Percentiles rank a stretch among this genome's conserved stretches.
These are phyloP conservation scores for Amorphotheca resinae DNA, from an alignment of 495 filamentous ascomycete genomes.

Conservation along the genomic window DNA sequence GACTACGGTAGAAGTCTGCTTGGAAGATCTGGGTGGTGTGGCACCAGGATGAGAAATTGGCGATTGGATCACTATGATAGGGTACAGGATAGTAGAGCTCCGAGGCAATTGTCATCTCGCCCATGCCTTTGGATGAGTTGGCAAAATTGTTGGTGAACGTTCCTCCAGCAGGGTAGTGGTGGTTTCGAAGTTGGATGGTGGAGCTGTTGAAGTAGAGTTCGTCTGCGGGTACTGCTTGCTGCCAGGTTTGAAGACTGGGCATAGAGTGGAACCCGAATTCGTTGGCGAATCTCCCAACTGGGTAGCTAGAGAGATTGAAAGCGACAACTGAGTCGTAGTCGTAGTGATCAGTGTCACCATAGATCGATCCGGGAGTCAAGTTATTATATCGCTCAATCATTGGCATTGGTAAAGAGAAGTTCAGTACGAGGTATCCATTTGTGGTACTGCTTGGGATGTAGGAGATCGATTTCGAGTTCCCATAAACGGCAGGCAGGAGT, in stretches of 20 bases:
- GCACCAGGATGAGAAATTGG: conserved; percentile 60
- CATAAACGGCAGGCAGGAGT: conserved; percentile 48
- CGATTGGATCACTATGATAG: conserved; percentile 38
- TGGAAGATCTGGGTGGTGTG: conserved; percentile 69
- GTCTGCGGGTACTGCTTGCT: conserved; percentile 10
- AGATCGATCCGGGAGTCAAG: conserved; percentile 39
- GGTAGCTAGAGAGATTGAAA: conserved; percentile 23
- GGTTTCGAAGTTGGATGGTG: conserved; percentile 52
- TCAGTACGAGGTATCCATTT: conserved; percentile 48
- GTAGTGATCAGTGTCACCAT: conserved; percentile 61
- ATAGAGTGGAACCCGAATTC: conserved; percentile 75
- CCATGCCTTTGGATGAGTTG: conserved; percentile 75
- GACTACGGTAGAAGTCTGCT: conserved; percentile 63
- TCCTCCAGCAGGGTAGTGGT: conserved; percentile 46
- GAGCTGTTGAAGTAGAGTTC: conserved; percentile 52
- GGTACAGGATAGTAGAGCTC: conserved; percentile 68
- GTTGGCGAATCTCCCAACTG: conserved; percentile 59
- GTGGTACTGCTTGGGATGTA: conserved; percentile 56
- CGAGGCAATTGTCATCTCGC: conserved; percentile 53
- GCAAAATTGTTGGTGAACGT: conserved; percentile 47
- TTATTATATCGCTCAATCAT: conserved; percentile 52
- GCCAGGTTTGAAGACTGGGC: conserved; percentile 26
- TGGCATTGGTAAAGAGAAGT: conserved; percentile 43
- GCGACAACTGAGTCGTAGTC: conserved; percentile 40
- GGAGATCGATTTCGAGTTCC: conserved; percentile 50